These are phyloP conservation scores for Linanthus parryae DNA, from an alignment of 148 eudicot species.

Conservation along the genomic window DNA sequence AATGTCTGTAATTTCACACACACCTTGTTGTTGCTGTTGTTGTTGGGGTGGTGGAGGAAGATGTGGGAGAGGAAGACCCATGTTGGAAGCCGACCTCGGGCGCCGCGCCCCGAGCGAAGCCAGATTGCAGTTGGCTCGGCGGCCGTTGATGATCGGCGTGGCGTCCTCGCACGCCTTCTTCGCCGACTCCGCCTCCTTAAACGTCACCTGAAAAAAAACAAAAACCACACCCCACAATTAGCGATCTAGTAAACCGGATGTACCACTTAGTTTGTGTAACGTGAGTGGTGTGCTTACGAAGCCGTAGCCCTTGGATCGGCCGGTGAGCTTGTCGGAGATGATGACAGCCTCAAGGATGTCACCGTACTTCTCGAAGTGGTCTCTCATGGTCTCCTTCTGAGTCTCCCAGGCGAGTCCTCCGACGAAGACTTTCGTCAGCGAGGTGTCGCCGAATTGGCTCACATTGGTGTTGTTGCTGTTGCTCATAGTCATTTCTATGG, in stretches of 20 bases:
- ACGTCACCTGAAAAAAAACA: conserved; percentile 59
- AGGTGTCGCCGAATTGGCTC: conserved; percentile 57
- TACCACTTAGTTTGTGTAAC: neutral
- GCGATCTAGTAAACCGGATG: neutral
- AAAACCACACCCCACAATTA: neutral
- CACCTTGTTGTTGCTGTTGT: no score
- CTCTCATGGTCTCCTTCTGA: conserved; percentile 58
- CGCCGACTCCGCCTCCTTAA: conserved; percentile 77
- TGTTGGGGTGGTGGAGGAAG: no score
- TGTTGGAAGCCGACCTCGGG: conserved; percentile 35
- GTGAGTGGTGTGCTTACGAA: conserved; percentile 41
- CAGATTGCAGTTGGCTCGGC: conserved; percentile 93
- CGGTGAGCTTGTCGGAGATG: conserved; percentile 82
- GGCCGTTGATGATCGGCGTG: conserved; percentile 83
- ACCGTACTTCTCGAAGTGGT: conserved; percentile 69
- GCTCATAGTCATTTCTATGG: conserved; percentile 30
- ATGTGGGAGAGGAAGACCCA: conserved; percentile 31
- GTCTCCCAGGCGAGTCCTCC: conserved; percentile 98
- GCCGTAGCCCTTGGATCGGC: conserved; percentile 93
- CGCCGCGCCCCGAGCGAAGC: conserved; percentile 89
- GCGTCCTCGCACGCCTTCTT: conserved; percentile 90
- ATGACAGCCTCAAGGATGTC: conserved; percentile 86
- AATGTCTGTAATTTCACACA: no score
- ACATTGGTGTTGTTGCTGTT: conserved; percentile 23
- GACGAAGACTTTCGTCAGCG: conserved; percentile 83